Evolutionary conservation across 2,329 filamentous ascomycete genomes (phyloP).

Genomic region (Remersonia thermophila): DNA sequence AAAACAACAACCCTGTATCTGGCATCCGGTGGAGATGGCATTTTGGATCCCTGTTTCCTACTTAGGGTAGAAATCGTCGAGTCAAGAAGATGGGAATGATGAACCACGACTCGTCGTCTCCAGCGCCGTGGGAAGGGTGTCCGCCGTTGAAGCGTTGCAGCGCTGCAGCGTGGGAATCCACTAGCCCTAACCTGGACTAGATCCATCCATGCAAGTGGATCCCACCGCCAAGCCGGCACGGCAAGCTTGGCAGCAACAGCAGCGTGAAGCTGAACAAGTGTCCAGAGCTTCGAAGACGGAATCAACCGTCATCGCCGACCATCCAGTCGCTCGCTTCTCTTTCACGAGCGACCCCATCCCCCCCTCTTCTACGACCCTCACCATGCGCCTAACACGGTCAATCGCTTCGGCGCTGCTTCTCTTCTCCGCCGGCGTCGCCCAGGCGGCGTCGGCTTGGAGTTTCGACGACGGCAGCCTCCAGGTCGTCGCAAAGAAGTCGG

Average conservation of each 20-base stretch:
- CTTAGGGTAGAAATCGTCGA: too few species aligned
- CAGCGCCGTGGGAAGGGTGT: too few species aligned
- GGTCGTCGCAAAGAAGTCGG: constrained; percentile 52
- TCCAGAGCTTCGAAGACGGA: constrained; percentile 14
- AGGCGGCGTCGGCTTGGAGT: constrained; percentile 51
- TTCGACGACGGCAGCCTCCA: constrained; percentile 62
- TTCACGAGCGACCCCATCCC: constrained; percentile 4
- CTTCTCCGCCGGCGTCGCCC: constrained; percentile 36
- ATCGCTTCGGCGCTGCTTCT: constrained; percentile 31
- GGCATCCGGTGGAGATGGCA: too few species aligned
- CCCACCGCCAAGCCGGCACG: too few species aligned
- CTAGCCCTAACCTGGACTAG: too few species aligned
- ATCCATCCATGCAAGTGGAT: too few species aligned
- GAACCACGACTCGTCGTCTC: too few species aligned
- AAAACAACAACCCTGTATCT: too few species aligned
- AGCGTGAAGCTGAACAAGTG: constrained; percentile 18
- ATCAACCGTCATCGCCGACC: constrained; percentile 12
- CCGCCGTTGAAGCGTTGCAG: too few species aligned
- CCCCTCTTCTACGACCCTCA: constrained; percentile 3
- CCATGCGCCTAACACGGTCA: constrained; percentile 31
- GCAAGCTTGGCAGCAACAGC: constrained; percentile 13
- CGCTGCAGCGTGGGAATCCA: too few species aligned
- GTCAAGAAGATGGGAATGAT: too few species aligned
- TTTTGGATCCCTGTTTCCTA: too few species aligned
- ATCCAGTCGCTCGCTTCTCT: constrained; percentile 7